phyloP scores from a whole-genome alignment of 1,284 basidiomycete species.

The Ustilago esculenta region DNA sequence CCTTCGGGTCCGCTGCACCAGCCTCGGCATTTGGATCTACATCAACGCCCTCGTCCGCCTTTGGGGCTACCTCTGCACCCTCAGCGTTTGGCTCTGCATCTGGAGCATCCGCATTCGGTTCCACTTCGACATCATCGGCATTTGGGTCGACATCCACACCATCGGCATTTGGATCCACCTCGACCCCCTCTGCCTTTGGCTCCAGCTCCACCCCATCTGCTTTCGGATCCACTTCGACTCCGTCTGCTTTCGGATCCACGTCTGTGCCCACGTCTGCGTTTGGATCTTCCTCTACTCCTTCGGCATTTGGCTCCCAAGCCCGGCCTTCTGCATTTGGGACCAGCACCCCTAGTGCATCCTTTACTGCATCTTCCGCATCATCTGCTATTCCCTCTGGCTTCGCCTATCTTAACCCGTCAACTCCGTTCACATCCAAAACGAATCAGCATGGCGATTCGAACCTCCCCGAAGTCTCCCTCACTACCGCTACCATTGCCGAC shows the following conservation, averaged over 20 bases:
- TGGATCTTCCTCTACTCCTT: constrained; percentile 11
- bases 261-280: constrained; percentile 16
- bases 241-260: constrained; percentile 20
- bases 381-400: constrained; percentile 10
- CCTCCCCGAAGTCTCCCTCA: constrained; percentile 40
- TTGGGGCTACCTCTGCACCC: constrained; percentile 11
- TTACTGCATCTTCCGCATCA: neutral
- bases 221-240: constrained; percentile 3
- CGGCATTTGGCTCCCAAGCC: constrained; percentile 21
- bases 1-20: constrained; percentile 15
- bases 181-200: constrained; percentile 6
- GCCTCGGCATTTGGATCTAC: constrained; percentile 6
- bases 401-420: constrained; percentile 16
- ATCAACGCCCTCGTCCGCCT: constrained; percentile 16
- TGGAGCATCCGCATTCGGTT: constrained; percentile 13
- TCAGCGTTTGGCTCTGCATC: constrained; percentile 18
- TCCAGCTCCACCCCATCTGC: neutral
- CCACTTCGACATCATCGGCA: constrained; percentile 5
- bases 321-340: constrained; percentile 23
- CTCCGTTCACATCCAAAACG: constrained; percentile 20
- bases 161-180: constrained; percentile 9
- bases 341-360: neutral
- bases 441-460: constrained; percentile 35
- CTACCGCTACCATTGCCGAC: constrained; percentile 29
- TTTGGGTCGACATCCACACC: constrained; percentile 11